Conservation (phyloP, 768 basidiomycete species). For the Kwoniella europaea region DNA sequence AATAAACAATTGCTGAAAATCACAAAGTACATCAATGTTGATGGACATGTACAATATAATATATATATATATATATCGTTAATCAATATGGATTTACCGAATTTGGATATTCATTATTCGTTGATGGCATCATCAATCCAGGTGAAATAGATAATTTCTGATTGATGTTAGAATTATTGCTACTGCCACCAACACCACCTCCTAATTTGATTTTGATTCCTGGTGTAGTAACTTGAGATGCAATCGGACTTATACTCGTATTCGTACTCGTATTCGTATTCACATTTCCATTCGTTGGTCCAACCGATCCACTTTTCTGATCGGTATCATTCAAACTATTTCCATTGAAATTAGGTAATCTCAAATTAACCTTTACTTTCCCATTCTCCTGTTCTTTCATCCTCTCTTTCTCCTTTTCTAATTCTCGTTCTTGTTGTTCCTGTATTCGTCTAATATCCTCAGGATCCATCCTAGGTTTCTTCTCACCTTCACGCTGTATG, state of each 20-base stretch:
- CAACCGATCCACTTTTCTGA: background rate
- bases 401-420: constrained; percentile 7
- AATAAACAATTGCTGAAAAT: no score
- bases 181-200: no score
- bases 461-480: constrained; percentile 26
- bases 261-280: background rate
- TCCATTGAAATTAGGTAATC: constrained; percentile 15
- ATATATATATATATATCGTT: background rate
- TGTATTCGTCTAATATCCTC: constrained; percentile 1
- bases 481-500: constrained; percentile 35
- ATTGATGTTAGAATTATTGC: background rate
- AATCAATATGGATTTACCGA: constrained; percentile 2
- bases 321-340: background rate
- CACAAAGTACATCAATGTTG: no score
- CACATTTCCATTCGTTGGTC: background rate
- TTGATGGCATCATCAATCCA: background rate
- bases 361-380: constrained; percentile 18
- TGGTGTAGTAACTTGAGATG: background rate
- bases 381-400: constrained; percentile 1
- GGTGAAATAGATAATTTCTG: constrained; percentile 13
- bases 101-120: constrained; percentile 3
- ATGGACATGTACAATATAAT: no score
- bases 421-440: constrained; percentile 6
- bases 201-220: constrained; percentile 12
- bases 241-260: background rate